Conservation (phyloP, 345 rosid species). For the Camelina laxa region DNA sequence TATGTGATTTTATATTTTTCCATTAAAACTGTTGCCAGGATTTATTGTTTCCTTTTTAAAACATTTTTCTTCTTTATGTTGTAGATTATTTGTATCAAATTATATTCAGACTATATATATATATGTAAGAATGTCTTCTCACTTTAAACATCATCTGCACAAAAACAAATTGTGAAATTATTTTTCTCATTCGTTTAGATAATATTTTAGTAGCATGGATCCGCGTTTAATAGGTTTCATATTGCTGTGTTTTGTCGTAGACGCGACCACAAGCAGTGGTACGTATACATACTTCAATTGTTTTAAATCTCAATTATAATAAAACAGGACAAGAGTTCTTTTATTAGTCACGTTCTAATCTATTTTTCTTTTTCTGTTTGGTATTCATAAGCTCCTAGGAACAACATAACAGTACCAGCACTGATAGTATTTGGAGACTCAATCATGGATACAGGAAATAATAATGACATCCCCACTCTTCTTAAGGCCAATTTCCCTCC, state of each 20-base stretch:
- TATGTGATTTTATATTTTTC: background rate
- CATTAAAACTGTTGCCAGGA: background rate
- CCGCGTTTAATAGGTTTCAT: constrained; percentile 5
- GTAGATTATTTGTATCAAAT: background rate
- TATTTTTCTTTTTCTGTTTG: background rate
- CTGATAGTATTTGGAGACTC: constrained; percentile 46
- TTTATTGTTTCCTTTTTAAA: background rate
- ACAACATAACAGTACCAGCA: constrained; percentile 33
- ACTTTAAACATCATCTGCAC: constrained; percentile 13
- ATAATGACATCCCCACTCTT: constrained; percentile 36
- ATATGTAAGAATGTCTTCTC: constrained; percentile 1
- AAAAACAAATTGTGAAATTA: background rate
- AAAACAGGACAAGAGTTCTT: too few relatives aligned
- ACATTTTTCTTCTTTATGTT: background rate
- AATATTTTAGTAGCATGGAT: constrained; percentile 21
- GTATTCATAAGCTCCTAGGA: background rate
- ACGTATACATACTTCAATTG: constrained; percentile 1
- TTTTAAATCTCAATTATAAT: too few relatives aligned
- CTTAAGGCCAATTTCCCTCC: constrained; percentile 30
- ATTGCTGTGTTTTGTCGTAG: background rate
- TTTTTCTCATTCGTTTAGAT: background rate
- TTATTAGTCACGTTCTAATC: background rate
- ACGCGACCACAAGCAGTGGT: constrained; percentile 19
- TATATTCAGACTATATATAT: constrained; percentile 9
- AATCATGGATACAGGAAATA: constrained; percentile 43